Percentiles rank a stretch among this genome's conserved stretches.
Evolutionary conservation across 2,329 filamentous ascomycete species (phyloP).

Genomic region (Scedosporium dehoogii): DNA sequence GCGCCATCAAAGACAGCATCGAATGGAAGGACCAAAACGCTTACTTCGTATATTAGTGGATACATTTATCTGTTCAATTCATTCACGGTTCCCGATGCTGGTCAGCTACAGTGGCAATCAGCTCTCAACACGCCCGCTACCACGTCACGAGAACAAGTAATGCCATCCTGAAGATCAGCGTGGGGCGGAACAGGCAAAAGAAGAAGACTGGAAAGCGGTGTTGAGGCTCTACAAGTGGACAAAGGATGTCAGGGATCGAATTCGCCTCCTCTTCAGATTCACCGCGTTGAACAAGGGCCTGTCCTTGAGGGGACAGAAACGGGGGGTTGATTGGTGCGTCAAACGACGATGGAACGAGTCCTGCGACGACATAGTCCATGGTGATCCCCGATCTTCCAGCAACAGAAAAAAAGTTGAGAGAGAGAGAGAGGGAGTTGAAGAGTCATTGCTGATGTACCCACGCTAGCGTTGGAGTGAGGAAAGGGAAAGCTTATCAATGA

Average conservation of each 20-base stretch:
- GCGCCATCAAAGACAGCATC: not conserved
- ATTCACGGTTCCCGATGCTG: no score
- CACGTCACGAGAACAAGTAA: not conserved
- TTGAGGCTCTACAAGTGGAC: not conserved
- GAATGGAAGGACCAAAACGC: not conserved
- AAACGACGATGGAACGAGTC: constrained; percentile 7
- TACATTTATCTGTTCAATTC: not conserved
- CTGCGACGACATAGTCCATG: constrained; percentile 1
- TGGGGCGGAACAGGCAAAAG: not conserved
- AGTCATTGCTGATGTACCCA: not conserved
- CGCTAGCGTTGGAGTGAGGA: not conserved
- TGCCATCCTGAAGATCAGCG: not conserved
- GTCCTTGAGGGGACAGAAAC: not conserved
- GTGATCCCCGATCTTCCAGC: not conserved
- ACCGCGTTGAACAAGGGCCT: not conserved
- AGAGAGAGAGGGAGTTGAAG: not conserved
- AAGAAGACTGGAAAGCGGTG: not conserved
- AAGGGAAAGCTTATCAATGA: not conserved
- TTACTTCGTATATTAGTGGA: not conserved
- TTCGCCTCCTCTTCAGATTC: not conserved
- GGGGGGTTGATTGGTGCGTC: not conserved
- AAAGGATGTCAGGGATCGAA: not conserved
- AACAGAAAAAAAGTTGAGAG: not conserved
- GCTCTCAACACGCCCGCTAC: not conserved
- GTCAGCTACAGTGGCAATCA: not conserved